Conservation (phyloP, 1,139 yeast species). For the Nakaseomyces nivariensis region DNA sequence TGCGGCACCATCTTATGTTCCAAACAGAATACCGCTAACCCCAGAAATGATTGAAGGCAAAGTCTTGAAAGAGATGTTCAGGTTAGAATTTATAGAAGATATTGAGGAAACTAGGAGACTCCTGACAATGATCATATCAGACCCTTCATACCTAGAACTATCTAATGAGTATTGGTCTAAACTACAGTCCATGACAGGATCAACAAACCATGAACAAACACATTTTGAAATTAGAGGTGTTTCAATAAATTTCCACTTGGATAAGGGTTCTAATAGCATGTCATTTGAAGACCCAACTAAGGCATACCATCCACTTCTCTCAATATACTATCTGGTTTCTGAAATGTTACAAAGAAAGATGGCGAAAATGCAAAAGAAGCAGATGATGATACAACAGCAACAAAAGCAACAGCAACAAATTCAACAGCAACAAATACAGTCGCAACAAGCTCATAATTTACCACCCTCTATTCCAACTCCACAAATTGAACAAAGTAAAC, state of each 20-base stretch:
- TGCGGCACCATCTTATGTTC: conserved; percentile 61
- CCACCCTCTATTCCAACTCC: neutral
- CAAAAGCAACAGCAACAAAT: conserved; percentile 10
- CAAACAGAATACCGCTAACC: conserved; percentile 63
- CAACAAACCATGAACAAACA: conserved; percentile 3
- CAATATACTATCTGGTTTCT: conserved; percentile 75
- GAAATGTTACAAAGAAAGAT: conserved; percentile 70
- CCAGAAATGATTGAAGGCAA: conserved; percentile 54
- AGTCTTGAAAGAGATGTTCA: conserved; percentile 66
- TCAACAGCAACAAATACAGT: neutral
- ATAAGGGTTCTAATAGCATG: neutral
- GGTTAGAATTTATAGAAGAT: conserved; percentile 66
- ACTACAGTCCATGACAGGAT: conserved; percentile 7
- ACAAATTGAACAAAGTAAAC: neutral
- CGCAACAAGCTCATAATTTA: neutral
- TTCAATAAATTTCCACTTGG: conserved; percentile 1
- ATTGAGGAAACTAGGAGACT: conserved; percentile 49
- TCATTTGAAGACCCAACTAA: conserved; percentile 67
- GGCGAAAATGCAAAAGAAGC: conserved; percentile 36
- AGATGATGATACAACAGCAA: conserved; percentile 11
- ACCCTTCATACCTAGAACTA: conserved; percentile 53
- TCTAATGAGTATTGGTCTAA: conserved; percentile 21
- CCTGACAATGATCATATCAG: conserved; percentile 48
- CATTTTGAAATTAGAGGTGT: neutral
- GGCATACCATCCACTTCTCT: conserved; percentile 80